Base-by-base conservation (phyloP, 352 stramenopile genomes). In the Globisporangium carolinianum region DNA sequence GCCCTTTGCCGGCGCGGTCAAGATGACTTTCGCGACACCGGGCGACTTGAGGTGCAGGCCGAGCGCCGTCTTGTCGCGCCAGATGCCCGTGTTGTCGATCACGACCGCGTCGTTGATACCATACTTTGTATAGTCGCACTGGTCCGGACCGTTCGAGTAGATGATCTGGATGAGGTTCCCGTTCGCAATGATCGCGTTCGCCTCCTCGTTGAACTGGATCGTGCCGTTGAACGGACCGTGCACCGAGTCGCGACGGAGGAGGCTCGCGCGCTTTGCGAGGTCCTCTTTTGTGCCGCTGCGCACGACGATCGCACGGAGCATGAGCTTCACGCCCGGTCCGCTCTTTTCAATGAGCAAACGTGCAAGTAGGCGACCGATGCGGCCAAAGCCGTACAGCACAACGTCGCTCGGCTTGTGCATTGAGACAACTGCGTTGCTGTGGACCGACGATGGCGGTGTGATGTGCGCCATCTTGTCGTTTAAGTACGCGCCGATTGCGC, bases 141-240 rank as follows among this genome's bases (percentile, higher is more conserved):
- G 89, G 68, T 94, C 85, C 1, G 86, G 84, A 45, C 72, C 72
- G 32, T 87, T 78, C 58, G 81, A 79, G 71, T 93, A 89, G 63
- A 92, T 94, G 62, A 94, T 86, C 61, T 93, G 84, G 59, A 95
- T 95, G 45, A 90, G 67, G 62, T 96, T 93, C 47, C 81, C 83
- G 57, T 94, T 92, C 36, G 83, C 84, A 53, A 96, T 84, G 65
- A 96, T 91, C 39, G 84, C 80, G 47, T 94, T 93, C 60, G 74
- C 78, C 53, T 91, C 83, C 57, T 89, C 78, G 66, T 94, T 87
- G 58, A 95, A 88, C 12, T 68, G 69, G 65, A 95, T 91, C 55
- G 81, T 90, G 57, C 86, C 83, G 14, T 84, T 67, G 71, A 94
- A 95, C 14, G 66, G 73, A 9, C 87, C 87, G 62, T 96, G 86